Percentiles rank a stretch among this genome's conserved stretches.
These are phyloP conservation scores for Diaporthe velutina DNA, from an alignment of 2,329 filamentous ascomycete genomes.

Conservation along the genomic window DNA sequence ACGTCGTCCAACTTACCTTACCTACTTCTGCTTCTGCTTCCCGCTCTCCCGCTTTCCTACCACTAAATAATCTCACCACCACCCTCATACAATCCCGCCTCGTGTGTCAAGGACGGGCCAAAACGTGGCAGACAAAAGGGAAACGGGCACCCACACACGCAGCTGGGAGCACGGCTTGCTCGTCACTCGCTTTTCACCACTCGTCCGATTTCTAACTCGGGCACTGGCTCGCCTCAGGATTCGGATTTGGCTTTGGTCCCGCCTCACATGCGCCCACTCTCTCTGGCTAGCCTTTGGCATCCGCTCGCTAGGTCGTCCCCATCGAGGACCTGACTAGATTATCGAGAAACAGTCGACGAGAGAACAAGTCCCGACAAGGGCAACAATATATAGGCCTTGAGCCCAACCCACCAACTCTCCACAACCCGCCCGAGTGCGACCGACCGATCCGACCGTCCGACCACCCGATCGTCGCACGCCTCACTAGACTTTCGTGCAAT, in stretches of 20 bases:
- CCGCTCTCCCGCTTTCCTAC: background rate
- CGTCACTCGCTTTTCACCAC: conserved; percentile 8
- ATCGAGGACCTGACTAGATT: conserved; percentile 1
- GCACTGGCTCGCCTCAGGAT: background rate
- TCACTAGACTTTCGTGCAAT: background rate
- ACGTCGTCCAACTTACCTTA: conserved; percentile 14
- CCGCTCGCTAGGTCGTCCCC: conserved; percentile 14
- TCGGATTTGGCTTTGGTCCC: conserved; percentile 4
- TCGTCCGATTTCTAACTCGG: conserved; percentile 5
- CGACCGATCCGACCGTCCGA: conserved; percentile 7
- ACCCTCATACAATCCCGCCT: conserved; percentile 6
- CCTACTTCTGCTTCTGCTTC: conserved; percentile 1
- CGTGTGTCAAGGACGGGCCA: conserved; percentile 10
- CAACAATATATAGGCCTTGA: conserved; percentile 20
- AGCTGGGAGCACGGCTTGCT: conserved; percentile 8
- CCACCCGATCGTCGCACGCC: background rate
- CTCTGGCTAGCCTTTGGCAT: conserved; percentile 22
- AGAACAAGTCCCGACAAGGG: conserved; percentile 9
- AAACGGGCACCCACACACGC: conserved; percentile 1
- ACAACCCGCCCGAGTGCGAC: conserved; percentile 6
- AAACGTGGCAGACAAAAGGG: conserved; percentile 24
- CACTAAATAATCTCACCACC: conserved; percentile 10
- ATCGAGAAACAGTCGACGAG: background rate
- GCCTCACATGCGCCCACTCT: conserved; percentile 20
- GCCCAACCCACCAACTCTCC: conserved; percentile 12